Conservation (phyloP, 2,329 filamentous ascomycete species). For the Talaromyces albobiverticillius region DNA sequence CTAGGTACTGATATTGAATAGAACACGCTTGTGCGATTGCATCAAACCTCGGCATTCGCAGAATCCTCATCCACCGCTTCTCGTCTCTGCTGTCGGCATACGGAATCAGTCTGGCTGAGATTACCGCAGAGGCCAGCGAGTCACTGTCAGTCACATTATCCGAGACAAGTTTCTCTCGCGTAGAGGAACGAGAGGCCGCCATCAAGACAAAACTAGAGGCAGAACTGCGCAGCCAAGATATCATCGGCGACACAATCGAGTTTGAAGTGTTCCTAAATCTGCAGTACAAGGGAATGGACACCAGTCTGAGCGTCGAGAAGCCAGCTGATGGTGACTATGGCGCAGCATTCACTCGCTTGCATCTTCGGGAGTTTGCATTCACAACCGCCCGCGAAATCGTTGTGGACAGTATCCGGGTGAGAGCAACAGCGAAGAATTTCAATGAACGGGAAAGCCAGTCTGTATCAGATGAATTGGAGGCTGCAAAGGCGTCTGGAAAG, state of each 20-base stretch:
- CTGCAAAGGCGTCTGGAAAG: conserved; percentile 56
- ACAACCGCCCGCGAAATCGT: conserved; percentile 79
- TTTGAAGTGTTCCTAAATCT: conserved; percentile 91
- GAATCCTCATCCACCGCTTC: conserved; percentile 80
- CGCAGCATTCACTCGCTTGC: conserved; percentile 78
- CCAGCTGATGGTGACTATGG: conserved; percentile 66
- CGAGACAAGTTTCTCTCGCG: conserved; percentile 22
- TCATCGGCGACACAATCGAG: conserved; percentile 66
- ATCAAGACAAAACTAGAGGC: conserved; percentile 69
- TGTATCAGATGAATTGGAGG: conserved; percentile 64
- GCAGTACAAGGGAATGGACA: conserved; percentile 84
- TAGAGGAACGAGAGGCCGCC: conserved; percentile 3
- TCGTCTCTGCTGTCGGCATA: conserved; percentile 88
- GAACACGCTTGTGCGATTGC: conserved; percentile 85
- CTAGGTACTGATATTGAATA: not conserved
- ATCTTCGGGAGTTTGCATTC: conserved; percentile 86
- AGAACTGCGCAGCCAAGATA: conserved; percentile 72
- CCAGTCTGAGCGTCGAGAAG: conserved; percentile 80
- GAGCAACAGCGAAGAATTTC: conserved; percentile 81
- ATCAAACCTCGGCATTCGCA: conserved; percentile 72
- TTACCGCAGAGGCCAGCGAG: conserved; percentile 81
- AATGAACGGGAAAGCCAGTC: conserved; percentile 73
- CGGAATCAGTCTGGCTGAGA: conserved; percentile 88
- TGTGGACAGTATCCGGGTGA: conserved; percentile 77
- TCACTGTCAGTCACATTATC: conserved; percentile 9